phyloP scores from a whole-genome alignment of 768 basidiomycete species.

The Phaffia australis region DNA sequence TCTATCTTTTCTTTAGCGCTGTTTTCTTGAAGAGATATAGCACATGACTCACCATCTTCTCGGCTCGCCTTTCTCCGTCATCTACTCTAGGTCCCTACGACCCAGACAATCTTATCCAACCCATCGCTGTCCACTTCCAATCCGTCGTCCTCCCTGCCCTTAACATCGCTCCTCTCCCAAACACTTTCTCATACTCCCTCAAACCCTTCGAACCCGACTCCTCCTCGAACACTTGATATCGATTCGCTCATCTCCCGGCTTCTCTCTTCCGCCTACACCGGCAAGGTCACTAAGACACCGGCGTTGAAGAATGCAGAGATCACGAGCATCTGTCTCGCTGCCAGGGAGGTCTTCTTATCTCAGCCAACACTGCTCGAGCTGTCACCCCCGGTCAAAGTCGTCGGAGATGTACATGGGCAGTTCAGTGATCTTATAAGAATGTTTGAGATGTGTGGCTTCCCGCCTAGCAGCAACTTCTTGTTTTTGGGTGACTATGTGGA shows the following conservation, averaged over 20 bases:
- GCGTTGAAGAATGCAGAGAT: constrained; percentile 89
- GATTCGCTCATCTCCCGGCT: constrained; percentile 97
- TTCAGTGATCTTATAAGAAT: constrained; percentile 96
- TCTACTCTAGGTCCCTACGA: constrained; percentile 48
- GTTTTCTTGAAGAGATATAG: not conserved
- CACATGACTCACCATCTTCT: not conserved
- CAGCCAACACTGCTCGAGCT: constrained; percentile 97
- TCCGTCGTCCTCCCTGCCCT: constrained; percentile 38
- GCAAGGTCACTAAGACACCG: constrained; percentile 91
- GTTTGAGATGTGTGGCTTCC: constrained; percentile 99
- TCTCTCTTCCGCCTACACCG: constrained; percentile 91
- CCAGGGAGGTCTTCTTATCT: constrained; percentile 86
- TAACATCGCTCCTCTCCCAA: constrained; percentile 19
- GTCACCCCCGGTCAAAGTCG: constrained; percentile 96
- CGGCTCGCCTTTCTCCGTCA: not conserved
- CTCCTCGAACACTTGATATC: constrained; percentile 57
- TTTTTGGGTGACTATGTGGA: constrained; percentile 99
- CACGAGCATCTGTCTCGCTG: constrained; percentile 82
- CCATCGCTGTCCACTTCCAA: constrained; percentile 7
- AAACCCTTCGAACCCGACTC: constrained; percentile 53
- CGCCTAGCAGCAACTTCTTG: constrained; percentile 90
- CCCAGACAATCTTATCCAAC: constrained; percentile 73
- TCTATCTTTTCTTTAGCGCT: not conserved
- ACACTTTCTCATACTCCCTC: constrained; percentile 11
- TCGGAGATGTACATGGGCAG: constrained; percentile 97